Evolutionary conservation across 1,284 basidiomycete species (phyloP), one percentile per base, ranked within the genome.

Genomic region (Cystobasidium pallidum): DNA sequence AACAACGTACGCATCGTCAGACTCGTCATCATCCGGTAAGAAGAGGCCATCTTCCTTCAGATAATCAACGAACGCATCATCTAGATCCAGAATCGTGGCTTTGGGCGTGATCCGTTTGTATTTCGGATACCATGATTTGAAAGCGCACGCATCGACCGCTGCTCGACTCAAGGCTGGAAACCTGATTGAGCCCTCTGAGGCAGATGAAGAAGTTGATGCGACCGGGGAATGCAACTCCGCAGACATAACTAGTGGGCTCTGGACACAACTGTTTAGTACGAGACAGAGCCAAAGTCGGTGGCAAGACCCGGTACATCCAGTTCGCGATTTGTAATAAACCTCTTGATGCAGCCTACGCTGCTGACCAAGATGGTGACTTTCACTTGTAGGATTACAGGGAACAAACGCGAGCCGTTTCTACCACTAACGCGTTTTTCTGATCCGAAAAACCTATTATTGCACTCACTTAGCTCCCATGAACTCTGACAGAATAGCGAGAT

Each of bases 71-170:
- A 95, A 92, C 2, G 86, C 85, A 36, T 83, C 80, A 15, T 86
- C 83, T 4, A 94, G 82, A 0, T 90, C 88, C 75, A 97, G 87
- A 67, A 95, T 82, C 0, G 87, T 90, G 0, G 91, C 89, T 78
- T 88, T 90, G 75, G 92, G 89, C 49, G 88, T 89, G 51, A 88
- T 79, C 21, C 83, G 82, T 26, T 87, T 84, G 80, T 93, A 94
- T 6, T 80, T 81, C 1, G 90, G 87, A 78, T 94, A 93, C 94
- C 94, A 97, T 2, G 87, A 85, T 1, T 91, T 92, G 78, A 94
- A 92, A 75, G 92, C 90, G 77, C 91, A 91, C 1, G 87, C 84
- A 62, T 91, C 84, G 67, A 92, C 83, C 78, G 88, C 84, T 17
- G 82, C 78, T 10, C 80, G 80, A 0, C 84, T 84, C 51, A 87